Percentiles rank a stretch among this genome's conserved stretches.
These are phyloP conservation scores for Jaltomata sinuosa DNA, from an alignment of 257 asterid genomes.

Conservation along the genomic window DNA sequence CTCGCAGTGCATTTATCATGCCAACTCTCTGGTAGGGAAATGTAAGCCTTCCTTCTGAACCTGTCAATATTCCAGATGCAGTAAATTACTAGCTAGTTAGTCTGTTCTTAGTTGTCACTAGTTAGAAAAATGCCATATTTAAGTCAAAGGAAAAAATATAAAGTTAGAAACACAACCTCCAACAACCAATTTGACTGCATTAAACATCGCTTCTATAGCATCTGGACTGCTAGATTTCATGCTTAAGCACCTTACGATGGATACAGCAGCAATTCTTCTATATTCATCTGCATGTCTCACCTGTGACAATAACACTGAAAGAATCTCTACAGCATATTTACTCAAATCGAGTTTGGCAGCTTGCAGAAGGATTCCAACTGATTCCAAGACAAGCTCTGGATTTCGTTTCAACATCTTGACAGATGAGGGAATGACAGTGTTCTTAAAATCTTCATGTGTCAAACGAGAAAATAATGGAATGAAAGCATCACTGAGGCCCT, in stretches of 20 bases:
- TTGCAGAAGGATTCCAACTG: slow-evolving; percentile 67
- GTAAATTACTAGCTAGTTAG: slow-evolving; percentile 8
- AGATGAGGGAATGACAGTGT: slow-evolving; percentile 53
- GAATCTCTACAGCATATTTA: slow-evolving; percentile 79
- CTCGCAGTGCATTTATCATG: slow-evolving; percentile 68
- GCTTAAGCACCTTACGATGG: slow-evolving; percentile 74
- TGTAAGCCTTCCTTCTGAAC: slow-evolving; percentile 97
- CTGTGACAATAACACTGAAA: slow-evolving; percentile 64
- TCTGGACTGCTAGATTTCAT: slow-evolving; percentile 95
- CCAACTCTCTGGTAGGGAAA: slow-evolving; percentile 97
- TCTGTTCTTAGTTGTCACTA: background rate
- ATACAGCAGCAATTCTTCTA: slow-evolving; percentile 69
- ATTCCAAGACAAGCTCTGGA: slow-evolving; percentile 94
- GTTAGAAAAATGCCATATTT: background rate
- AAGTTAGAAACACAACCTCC: slow-evolving; percentile 55
- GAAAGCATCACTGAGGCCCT: slow-evolving; percentile 75
- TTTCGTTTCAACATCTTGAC: slow-evolving; percentile 96
- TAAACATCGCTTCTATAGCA: slow-evolving; percentile 77
- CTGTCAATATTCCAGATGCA: slow-evolving; percentile 34
- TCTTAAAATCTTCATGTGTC: slow-evolving; percentile 83
- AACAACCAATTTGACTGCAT: slow-evolving; percentile 55
- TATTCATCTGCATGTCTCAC: slow-evolving; percentile 92
- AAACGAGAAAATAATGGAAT: slow-evolving; percentile 56
- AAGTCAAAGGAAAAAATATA: background rate
- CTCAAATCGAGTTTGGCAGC: slow-evolving; percentile 69